Conservation (phyloP, 208 protist species). For the Trypanosoma melophagium region DNA sequence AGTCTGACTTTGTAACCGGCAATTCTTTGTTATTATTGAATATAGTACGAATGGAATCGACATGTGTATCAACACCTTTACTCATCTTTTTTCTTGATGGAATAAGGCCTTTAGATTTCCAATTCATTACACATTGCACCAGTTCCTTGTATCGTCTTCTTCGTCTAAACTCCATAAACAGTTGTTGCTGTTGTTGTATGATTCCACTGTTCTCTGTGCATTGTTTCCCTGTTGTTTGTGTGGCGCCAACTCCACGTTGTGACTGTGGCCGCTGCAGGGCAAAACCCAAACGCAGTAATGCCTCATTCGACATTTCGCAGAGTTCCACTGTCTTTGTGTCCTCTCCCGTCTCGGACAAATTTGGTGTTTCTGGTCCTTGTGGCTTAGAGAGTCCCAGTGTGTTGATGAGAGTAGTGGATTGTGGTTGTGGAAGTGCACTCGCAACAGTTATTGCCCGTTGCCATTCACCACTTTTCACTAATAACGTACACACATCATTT, state of each 20-base stretch:
- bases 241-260: neutral
- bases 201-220: constrained; percentile 9
- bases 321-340: neutral
- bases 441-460: constrained; percentile 20
- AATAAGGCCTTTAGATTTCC: constrained; percentile 46
- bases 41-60: neutral
- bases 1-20: too few relatives aligned
- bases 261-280: constrained; percentile 18
- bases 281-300: constrained; percentile 32
- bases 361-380: neutral
- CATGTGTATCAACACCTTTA: neutral
- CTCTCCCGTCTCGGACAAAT: neutral
- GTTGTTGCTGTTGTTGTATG: constrained; percentile 13
- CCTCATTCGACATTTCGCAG: constrained; percentile 26
- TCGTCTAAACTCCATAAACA: constrained; percentile 29
- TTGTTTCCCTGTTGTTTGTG: constrained; percentile 2
- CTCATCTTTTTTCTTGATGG: constrained; percentile 4
- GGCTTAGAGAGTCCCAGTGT: neutral
- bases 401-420: constrained; percentile 9
- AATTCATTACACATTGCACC: constrained; percentile 73
- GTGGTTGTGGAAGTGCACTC: constrained; percentile 14
- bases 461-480: constrained; percentile 29
- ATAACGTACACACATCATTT: constrained; percentile 17
- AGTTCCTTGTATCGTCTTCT: constrained; percentile 22
- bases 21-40: neutral